Evolutionary conservation across 2,329 filamentous ascomycete genomes (phyloP).

Genomic region (Diaporthe ilicicola): DNA sequence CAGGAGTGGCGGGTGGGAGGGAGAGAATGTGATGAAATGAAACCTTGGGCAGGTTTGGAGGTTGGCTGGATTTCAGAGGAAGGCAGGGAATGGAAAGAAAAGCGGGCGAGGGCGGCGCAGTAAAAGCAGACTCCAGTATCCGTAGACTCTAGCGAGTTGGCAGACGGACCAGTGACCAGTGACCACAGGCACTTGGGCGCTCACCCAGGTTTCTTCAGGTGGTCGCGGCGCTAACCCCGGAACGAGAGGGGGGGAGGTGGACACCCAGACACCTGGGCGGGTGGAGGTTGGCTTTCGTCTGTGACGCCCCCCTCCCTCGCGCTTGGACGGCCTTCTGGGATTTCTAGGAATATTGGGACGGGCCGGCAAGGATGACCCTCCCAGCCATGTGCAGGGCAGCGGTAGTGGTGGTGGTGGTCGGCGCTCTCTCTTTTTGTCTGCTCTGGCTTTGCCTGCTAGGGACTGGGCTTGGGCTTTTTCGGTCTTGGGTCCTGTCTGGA

Average conservation of each 20-base stretch:
- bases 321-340: slow-evolving; percentile 16
- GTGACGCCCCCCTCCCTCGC: slow-evolving; percentile 19
- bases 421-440: slow-evolving; percentile 7
- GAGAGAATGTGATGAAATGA: slow-evolving; percentile 22
- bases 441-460: background rate
- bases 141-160: background rate
- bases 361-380: slow-evolving; percentile 1
- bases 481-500: slow-evolving; percentile 10
- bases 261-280: background rate
- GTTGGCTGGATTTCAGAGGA: slow-evolving; percentile 19
- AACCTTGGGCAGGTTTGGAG: slow-evolving; percentile 14
- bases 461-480: background rate
- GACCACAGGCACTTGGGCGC: background rate
- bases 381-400: background rate
- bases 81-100: slow-evolving; percentile 12
- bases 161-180: background rate
- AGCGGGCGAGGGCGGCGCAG: slow-evolving; percentile 23
- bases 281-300: slow-evolving; percentile 21
- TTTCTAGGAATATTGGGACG: background rate
- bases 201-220: background rate
- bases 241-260: background rate
- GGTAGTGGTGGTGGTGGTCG: background rate
- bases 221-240: slow-evolving; percentile 6
- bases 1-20: background rate
- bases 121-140: slow-evolving; percentile 3